Evolutionary conservation across 2,329 filamentous ascomycete species (phyloP), one percentile per base, ranked within the genome.

Genomic region (Pestalotiopsis sp.): DNA sequence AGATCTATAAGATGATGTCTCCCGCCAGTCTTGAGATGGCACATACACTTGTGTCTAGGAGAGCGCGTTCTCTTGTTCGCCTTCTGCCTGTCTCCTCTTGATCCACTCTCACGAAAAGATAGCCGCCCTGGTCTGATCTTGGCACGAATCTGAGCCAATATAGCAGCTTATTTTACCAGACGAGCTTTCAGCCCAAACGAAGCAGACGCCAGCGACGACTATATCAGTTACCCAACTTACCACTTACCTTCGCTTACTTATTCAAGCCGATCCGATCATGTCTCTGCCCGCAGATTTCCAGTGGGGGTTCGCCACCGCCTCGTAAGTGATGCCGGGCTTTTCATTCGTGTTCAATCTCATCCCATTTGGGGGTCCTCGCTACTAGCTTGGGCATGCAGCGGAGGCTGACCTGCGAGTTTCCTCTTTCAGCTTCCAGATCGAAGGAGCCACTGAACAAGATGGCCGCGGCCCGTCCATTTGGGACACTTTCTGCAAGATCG

Each of bases 401-500:
- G 23, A 59, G 59, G 63, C 71, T 75, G 64, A 75, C 68, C 23
- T 67, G 38, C 39, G 62, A 70, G 69, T 73, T 66, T 75, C 73
- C 66, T 66, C 67, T 52, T 70, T 4, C 77, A 96, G 93, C 78
- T 97, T 96, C 84, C 93, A 97, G 80, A 92, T 97, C 74, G 94
- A 97, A 84, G 94, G 94, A 68, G 90, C 90, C 62, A 84, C 87
- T 52, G 84, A 91, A 62, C 88, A 91, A 77, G 93, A 95, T 77
- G 94, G 93, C 72, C 92, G 93, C 72, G 92, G 88, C 25, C 90
- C 93, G 67, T 93, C 92, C 70, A 96, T 97, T 80, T 97, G 94
- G 94, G 94, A 97, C 81, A 91, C 88, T n/a, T 97, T 97, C 83
- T 95, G 92, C 82, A 88, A 88, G 71, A 91, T 89, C 66, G 90